phyloP scores from a whole-genome alignment of 2,329 filamentous ascomycete genomes.

The Sporothrix inflata region DNA sequence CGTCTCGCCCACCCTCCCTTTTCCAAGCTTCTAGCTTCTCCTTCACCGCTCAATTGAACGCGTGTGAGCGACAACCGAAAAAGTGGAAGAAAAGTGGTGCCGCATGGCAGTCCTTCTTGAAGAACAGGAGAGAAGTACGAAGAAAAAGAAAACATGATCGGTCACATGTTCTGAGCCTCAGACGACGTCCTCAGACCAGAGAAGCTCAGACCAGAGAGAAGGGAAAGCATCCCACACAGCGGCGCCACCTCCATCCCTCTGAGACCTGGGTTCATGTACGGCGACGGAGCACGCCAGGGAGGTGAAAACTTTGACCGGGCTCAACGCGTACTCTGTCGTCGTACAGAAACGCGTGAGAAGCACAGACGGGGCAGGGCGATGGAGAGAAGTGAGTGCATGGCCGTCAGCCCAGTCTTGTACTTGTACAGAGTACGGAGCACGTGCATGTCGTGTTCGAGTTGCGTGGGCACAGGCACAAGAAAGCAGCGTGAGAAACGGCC shows the following conservation, averaged over 20 bases:
- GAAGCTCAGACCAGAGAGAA: not conserved
- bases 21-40: slow-evolving; percentile 21
- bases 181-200: slow-evolving; percentile 1
- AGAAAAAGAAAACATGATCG: not conserved
- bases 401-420: slow-evolving; percentile 3
- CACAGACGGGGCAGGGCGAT: slow-evolving; percentile 5
- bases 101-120: slow-evolving; percentile 8
- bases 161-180: slow-evolving; percentile 22
- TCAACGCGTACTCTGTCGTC: not conserved
- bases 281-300: slow-evolving; percentile 17
- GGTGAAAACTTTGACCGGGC: slow-evolving; percentile 15
- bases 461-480: not conserved
- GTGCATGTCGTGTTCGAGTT: not conserved
- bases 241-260: not conserved
- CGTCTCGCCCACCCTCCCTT: slow-evolving; percentile 24
- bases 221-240: slow-evolving; percentile 7
- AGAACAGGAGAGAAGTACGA: slow-evolving; percentile 15
- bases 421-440: not conserved
- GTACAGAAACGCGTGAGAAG: slow-evolving; percentile 15
- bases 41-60: slow-evolving; percentile 31
- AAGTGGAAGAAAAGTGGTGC: not conserved
- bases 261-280: slow-evolving; percentile 15
- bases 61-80: slow-evolving; percentile 11
- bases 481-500: not conserved
- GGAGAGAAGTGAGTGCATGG: not conserved